Percentiles rank a stretch among this genome's conserved stretches.
Evolutionary conservation across 2,329 filamentous ascomycete genomes (phyloP).

Genomic region (Albophoma yamanashiensis): DNA sequence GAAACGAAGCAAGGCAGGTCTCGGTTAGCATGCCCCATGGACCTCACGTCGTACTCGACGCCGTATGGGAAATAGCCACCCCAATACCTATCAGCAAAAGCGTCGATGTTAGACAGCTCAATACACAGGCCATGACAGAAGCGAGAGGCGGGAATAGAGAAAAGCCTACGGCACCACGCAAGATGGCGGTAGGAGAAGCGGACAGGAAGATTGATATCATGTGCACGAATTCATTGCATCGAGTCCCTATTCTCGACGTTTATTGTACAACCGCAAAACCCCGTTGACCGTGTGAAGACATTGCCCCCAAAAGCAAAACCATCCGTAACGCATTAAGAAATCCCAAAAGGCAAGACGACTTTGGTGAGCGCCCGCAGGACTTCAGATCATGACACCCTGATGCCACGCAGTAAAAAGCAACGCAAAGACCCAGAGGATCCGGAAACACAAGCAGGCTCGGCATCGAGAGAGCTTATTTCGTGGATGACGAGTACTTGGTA

Average conservation of each 20-base stretch:
- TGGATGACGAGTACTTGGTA: slow-evolving; percentile 99
- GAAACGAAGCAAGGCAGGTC: slow-evolving; percentile 73
- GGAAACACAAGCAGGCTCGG: slow-evolving; percentile 44
- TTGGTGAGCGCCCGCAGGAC: slow-evolving; percentile 27
- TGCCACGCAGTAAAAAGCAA: slow-evolving; percentile 41
- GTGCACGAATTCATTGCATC: slow-evolving; percentile 52
- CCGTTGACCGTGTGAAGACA: slow-evolving; percentile 59
- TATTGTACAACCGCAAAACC: slow-evolving; percentile 68
- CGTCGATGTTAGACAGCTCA: not conserved
- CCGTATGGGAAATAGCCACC: not conserved
- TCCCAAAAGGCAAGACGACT: slow-evolving; percentile 27
- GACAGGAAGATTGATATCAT: slow-evolving; percentile 25
- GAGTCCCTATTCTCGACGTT: slow-evolving; percentile 52
- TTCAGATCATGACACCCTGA: slow-evolving; percentile 48
- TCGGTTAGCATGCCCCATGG: slow-evolving; percentile 40
- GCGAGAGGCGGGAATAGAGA: not conserved
- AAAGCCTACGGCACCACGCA: not conserved
- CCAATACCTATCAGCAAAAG: not conserved
- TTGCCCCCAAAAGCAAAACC: slow-evolving; percentile 56
- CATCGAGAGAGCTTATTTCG: slow-evolving; percentile 66
- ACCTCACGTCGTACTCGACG: not conserved
- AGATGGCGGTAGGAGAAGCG: slow-evolving; percentile 3
- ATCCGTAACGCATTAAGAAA: slow-evolving; percentile 69
- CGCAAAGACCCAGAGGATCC: slow-evolving; percentile 36
- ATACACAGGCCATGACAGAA: not conserved